These are phyloP conservation scores for Phialocephala sp. DNA, from an alignment of 2,329 filamentous ascomycete species.

Conservation along the genomic window DNA sequence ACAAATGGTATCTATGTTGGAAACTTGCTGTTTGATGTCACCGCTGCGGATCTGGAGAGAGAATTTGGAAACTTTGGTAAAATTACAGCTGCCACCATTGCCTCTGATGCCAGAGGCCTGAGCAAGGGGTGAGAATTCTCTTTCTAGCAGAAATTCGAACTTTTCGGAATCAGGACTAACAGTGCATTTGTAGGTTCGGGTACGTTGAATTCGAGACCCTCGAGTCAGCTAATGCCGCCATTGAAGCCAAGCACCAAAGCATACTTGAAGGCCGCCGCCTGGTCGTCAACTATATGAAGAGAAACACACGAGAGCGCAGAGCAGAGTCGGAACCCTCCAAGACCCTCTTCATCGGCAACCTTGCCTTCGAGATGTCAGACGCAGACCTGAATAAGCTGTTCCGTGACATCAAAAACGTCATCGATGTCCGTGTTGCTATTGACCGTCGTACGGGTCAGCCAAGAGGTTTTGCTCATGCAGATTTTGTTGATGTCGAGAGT, in stretches of 20 bases:
- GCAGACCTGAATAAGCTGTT: slow-evolving; percentile 82
- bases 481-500: slow-evolving; percentile 72
- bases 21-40: slow-evolving; percentile 74
- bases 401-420: slow-evolving; percentile 69
- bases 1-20: slow-evolving; percentile 61
- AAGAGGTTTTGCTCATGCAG: slow-evolving; percentile 83
- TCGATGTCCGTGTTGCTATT: slow-evolving; percentile 81
- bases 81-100: slow-evolving; percentile 57
- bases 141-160: slow-evolving; percentile 19
- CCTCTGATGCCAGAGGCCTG: slow-evolving; percentile 65
- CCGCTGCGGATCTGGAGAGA: slow-evolving; percentile 60
- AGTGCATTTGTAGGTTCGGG: slow-evolving; percentile 58
- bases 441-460: slow-evolving; percentile 82
- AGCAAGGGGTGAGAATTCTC: slow-evolving; percentile 68
- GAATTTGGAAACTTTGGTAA: slow-evolving; percentile 64
- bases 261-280: slow-evolving; percentile 69
- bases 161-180: background rate
- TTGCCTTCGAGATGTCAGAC: slow-evolving; percentile 86
- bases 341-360: slow-evolving; percentile 83
- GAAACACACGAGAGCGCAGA: slow-evolving; percentile 34
- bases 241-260: slow-evolving; percentile 62
- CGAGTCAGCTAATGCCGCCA: slow-evolving; percentile 59
- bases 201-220: slow-evolving; percentile 65
- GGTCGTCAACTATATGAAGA: slow-evolving; percentile 59
- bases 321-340: slow-evolving; percentile 54